These are phyloP conservation scores for Lizonia empirigonia DNA, from an alignment of 2,329 filamentous ascomycete species.

Conservation along the genomic window DNA sequence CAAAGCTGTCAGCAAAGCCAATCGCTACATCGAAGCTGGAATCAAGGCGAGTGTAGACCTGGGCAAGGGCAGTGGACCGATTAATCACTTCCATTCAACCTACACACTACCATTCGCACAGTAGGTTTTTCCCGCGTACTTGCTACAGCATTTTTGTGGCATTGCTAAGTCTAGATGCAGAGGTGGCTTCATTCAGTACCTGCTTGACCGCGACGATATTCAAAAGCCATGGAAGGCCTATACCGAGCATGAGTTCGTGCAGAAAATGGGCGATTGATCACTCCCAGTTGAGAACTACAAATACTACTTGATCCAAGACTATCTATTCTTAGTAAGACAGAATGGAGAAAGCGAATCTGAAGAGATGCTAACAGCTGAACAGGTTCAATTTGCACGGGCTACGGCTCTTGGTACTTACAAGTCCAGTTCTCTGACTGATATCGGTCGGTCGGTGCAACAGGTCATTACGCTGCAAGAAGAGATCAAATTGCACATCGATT, in stretches of 20 bases:
- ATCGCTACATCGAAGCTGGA: slow-evolving; percentile 72
- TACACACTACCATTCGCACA: slow-evolving; percentile 71
- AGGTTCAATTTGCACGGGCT: slow-evolving; percentile 86
- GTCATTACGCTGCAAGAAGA: slow-evolving; percentile 79
- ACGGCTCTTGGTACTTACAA: slow-evolving; percentile 89
- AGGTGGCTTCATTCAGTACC: slow-evolving; percentile 81
- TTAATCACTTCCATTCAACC: slow-evolving; percentile 79
- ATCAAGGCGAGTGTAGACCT: slow-evolving; percentile 68
- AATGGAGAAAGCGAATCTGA: neutral
- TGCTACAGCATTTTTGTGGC: neutral
- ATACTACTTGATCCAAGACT: slow-evolving; percentile 89
- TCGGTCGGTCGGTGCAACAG: slow-evolving; percentile 70
- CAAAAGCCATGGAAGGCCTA: slow-evolving; percentile 74
- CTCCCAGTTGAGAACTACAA: slow-evolving; percentile 80
- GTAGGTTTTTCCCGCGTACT: slow-evolving; percentile 44
- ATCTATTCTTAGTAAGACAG: slow-evolving; percentile 76
- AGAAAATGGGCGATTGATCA: slow-evolving; percentile 74
- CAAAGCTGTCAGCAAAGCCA: slow-evolving; percentile 69
- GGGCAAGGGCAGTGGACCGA: slow-evolving; percentile 71
- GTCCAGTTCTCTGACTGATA: slow-evolving; percentile 72
- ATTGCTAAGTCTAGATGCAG: slow-evolving; percentile 27
- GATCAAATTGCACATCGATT: slow-evolving; percentile 79
- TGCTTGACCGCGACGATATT: slow-evolving; percentile 78
- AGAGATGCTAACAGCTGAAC: slow-evolving; percentile 12
- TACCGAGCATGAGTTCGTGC: slow-evolving; percentile 82